Percentiles rank a stretch among this genome's conserved stretches.
Conservation (phyloP, 2,329 filamentous ascomycete genomes). For the Ophiobolus disseminans region DNA sequence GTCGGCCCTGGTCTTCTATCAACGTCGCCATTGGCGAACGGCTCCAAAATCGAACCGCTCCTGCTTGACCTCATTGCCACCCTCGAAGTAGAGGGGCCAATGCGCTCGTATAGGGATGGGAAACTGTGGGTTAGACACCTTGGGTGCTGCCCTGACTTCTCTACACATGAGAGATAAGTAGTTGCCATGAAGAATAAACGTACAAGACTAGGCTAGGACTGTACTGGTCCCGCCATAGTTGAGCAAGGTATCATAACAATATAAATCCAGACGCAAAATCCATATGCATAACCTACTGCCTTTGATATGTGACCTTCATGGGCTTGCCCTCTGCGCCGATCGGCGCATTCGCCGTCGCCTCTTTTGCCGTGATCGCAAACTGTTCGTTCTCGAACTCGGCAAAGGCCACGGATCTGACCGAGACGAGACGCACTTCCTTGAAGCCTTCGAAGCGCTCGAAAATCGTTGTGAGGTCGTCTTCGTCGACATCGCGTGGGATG, state of each 20-base stretch:
- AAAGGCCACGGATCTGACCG: slow-evolving; percentile 89
- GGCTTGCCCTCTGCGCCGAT: slow-evolving; percentile 76
- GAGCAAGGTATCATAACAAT: slow-evolving; percentile 32
- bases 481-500: slow-evolving; percentile 83
- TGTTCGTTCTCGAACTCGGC: slow-evolving; percentile 93
- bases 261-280: slow-evolving; percentile 17
- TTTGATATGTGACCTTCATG: slow-evolving; percentile 96
- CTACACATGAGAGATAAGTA: slow-evolving; percentile 16
- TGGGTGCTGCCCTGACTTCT: too few relatives aligned
- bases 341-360: slow-evolving; percentile 85
- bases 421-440: slow-evolving; percentile 88
- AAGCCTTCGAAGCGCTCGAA: slow-evolving; percentile 94
- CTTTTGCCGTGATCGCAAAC: slow-evolving; percentile 90
- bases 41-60: too few relatives aligned
- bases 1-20: neutral
- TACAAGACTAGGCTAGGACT: too few relatives aligned
- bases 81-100: neutral
- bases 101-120: neutral
- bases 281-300: slow-evolving; percentile 65
- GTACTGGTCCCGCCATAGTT: too few relatives aligned
- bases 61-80: neutral
- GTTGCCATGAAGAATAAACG: too few relatives aligned
- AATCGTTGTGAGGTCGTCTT: slow-evolving; percentile 78
- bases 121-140: too few relatives aligned
- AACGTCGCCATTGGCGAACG: too few relatives aligned